Conservation (phyloP, 1,284 basidiomycete species). For the Schizophyllum commune region DNA sequence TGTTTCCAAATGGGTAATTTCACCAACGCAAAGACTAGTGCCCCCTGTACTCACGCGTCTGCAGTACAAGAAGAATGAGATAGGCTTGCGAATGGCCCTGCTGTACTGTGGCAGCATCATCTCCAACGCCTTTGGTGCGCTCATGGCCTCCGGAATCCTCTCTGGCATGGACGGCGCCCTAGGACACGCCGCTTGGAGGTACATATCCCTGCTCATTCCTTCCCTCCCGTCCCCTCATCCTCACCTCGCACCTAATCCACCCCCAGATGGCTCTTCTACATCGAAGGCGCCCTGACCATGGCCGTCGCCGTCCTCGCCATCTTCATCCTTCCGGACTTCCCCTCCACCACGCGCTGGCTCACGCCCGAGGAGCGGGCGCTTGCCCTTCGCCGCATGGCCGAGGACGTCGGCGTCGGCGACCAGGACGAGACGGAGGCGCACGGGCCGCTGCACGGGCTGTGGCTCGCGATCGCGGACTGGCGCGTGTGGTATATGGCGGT, state of each 20-base stretch:
- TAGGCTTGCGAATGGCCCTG: constrained; percentile 60
- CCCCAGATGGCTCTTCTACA: constrained; percentile 67
- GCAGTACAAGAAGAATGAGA: constrained; percentile 60
- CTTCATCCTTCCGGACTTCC: constrained; percentile 76
- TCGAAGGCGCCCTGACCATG: constrained; percentile 65
- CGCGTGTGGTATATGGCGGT: constrained; percentile 64
- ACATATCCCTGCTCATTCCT: constrained; percentile 4
- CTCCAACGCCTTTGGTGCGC: constrained; percentile 68
- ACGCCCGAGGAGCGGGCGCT: constrained; percentile 56
- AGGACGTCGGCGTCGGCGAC: constrained; percentile 60
- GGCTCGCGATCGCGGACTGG: constrained; percentile 60
- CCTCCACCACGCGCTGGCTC: constrained; percentile 54
- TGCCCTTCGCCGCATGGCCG: constrained; percentile 64
- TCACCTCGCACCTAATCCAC: constrained; percentile 5
- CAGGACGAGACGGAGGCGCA: constrained; percentile 33
- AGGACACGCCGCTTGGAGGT: constrained; percentile 69
- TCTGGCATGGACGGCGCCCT: constrained; percentile 60
- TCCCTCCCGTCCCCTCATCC: not conserved
- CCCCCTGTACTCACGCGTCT: constrained; percentile 12
- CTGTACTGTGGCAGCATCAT: constrained; percentile 65
- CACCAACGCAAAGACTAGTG: not conserved
- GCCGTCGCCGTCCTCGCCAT: constrained; percentile 52
- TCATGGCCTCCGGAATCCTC: constrained; percentile 64
- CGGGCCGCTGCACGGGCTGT: constrained; percentile 39
- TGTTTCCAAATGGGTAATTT: constrained; percentile 56